Evolutionary conservation across 2,329 filamentous ascomycete genomes (phyloP).

Genomic region (Diatrype stigma): DNA sequence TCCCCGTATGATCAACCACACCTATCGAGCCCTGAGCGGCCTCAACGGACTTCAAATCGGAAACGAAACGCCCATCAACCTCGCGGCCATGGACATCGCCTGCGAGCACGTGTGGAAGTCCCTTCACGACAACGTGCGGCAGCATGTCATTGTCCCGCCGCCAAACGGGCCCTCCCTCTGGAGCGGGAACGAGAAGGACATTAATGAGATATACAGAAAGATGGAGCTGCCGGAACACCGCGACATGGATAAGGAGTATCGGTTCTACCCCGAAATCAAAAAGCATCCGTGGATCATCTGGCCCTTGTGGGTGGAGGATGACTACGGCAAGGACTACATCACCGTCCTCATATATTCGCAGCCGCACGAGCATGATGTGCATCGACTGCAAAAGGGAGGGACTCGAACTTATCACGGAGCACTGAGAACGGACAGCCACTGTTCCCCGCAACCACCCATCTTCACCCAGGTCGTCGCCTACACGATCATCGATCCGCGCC

Average conservation of each 20-base stretch:
- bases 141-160: conserved; percentile 6
- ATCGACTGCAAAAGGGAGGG: no score
- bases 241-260: conserved; percentile 3
- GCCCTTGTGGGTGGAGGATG: conserved; percentile 25
- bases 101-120: conserved; percentile 18
- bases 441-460: no score
- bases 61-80: conserved; percentile 14
- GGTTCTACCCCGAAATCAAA: conserved; percentile 12
- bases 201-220: conserved; percentile 9
- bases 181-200: conserved; percentile 5
- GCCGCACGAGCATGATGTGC: neutral
- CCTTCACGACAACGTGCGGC: conserved; percentile 10
- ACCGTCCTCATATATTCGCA: conserved; percentile 13
- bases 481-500: conserved; percentile 21
- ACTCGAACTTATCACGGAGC: no score
- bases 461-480: conserved; percentile 9
- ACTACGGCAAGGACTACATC: conserved; percentile 20
- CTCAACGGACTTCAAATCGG: conserved; percentile 22
- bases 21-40: conserved; percentile 13
- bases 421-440: neutral
- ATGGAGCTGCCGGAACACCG: conserved; percentile 3
- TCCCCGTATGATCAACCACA: conserved; percentile 10
- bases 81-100: conserved; percentile 17
- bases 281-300: conserved; percentile 17
- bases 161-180: conserved; percentile 23